These are phyloP conservation scores for Picea sitchensis DNA, from an alignment of 75 land plant genomes.

Conservation along the genomic window DNA sequence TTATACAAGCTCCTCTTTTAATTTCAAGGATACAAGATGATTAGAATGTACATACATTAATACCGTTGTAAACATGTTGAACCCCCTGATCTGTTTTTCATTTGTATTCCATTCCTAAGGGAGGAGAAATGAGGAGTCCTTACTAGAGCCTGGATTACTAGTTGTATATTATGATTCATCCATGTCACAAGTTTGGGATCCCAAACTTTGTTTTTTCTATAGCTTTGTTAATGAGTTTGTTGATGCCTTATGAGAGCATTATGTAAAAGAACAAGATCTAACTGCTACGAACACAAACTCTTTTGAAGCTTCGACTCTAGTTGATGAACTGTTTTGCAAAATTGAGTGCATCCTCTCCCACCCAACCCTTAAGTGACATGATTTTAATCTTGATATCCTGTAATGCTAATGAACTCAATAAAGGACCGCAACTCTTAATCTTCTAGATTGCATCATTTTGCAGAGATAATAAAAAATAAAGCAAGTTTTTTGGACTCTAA, in stretches of 20 bases:
- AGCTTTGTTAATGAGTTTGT: background rate
- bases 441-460: background rate
- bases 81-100: background rate
- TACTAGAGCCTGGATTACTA: background rate
- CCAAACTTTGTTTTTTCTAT: background rate
- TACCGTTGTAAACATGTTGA: background rate
- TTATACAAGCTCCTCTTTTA: background rate
- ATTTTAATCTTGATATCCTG: background rate
- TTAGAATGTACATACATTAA: background rate
- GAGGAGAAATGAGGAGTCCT: background rate
- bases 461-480: too few relatives aligned
- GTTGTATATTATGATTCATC: constrained; percentile 1
- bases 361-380: too few relatives aligned
- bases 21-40: background rate
- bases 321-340: background rate
- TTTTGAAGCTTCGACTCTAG: background rate
- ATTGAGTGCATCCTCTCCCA: too few relatives aligned
- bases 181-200: background rate
- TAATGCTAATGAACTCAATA: background rate
- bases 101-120: background rate
- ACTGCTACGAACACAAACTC: background rate
- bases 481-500: too few relatives aligned
- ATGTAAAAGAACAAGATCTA: background rate
- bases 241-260: background rate
- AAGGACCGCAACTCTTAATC: background rate